Evolutionary conservation across 2,329 filamentous ascomycete genomes (phyloP).

Genomic region (Hymenoscyphus fraxineus): DNA sequence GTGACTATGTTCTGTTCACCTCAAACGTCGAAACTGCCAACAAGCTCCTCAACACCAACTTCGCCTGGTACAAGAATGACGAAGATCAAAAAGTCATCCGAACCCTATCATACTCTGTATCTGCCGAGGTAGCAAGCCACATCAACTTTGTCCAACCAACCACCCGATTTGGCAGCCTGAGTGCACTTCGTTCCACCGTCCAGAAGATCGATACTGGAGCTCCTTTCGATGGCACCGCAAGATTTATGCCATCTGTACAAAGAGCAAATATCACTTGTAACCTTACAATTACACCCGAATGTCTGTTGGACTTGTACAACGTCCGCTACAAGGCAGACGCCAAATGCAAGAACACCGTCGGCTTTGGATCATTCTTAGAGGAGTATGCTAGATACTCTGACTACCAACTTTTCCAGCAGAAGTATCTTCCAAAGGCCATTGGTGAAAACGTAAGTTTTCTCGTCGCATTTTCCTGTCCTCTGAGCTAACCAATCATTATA

Average conservation of each 20-base stretch:
- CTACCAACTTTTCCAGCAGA: conserved; percentile 41
- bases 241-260: conserved; percentile 12
- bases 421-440: conserved; percentile 42
- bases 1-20: conserved; percentile 29
- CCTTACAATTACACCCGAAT: conserved; percentile 32
- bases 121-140: conserved; percentile 34
- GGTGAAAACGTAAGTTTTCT: conserved; percentile 33
- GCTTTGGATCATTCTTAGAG: conserved; percentile 21
- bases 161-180: conserved; percentile 35
- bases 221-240: conserved; percentile 9
- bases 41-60: conserved; percentile 37
- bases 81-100: conserved; percentile 35
- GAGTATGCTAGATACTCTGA: conserved; percentile 34
- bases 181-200: conserved; percentile 14
- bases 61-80: conserved; percentile 38
- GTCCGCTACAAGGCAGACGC: conserved; percentile 21
- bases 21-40: conserved; percentile 36
- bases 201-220: conserved; percentile 16
- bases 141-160: conserved; percentile 42
- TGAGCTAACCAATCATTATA: conserved; percentile 7
- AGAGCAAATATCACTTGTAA: conserved; percentile 28
- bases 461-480: not conserved
- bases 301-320: conserved; percentile 33
- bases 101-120: conserved; percentile 41
- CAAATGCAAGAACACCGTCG: conserved; percentile 19